Evolutionary conservation across 106 monocot genomes (phyloP).

Genomic region (Amphibolis antarctica): DNA sequence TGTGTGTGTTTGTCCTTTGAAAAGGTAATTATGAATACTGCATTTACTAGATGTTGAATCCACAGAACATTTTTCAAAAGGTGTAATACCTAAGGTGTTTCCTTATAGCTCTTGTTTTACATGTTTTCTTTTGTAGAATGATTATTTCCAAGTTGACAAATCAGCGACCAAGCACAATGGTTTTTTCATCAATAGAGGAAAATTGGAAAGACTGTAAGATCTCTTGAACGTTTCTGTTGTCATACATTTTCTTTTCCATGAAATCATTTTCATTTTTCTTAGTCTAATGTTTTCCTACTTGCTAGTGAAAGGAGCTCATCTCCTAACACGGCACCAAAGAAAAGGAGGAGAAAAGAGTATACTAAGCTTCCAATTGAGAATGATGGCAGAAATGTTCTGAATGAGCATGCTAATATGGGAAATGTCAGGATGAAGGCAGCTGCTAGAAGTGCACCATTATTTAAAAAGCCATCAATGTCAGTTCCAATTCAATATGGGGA

Average conservation of each 20-base stretch:
- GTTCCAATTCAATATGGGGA: slow-evolving; percentile 24
- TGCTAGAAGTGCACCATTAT: slow-evolving; percentile 41
- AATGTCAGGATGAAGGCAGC: slow-evolving; percentile 52
- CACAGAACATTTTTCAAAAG: too few relatives aligned
- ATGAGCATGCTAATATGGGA: slow-evolving; percentile 21
- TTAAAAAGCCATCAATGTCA: slow-evolving; percentile 28
- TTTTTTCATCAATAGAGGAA: slow-evolving; percentile 95
- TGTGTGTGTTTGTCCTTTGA: too few relatives aligned
- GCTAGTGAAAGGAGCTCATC: slow-evolving; percentile 58
- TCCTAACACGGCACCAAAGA: slow-evolving; percentile 47
- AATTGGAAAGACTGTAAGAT: slow-evolving; percentile 29
- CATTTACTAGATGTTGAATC: too few relatives aligned
- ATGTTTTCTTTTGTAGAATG: slow-evolving; percentile 49
- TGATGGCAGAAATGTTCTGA: slow-evolving; percentile 11
- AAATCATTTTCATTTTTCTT: not conserved
- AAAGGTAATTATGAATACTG: too few relatives aligned
- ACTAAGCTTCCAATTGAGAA: slow-evolving; percentile 22
- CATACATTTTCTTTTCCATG: not conserved
- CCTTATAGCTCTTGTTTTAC: not conserved
- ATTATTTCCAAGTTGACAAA: slow-evolving; percentile 97
- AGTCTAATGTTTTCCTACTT: not conserved
- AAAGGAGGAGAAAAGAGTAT: slow-evolving; percentile 80
- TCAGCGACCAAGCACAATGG: slow-evolving; percentile 81
- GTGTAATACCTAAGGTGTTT: too few relatives aligned
- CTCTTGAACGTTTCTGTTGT: not conserved